Evolutionary conservation across 1,139 yeast species (phyloP), one percentile per base, ranked within the genome.

Genomic region (Yamadazyma friedrichii): DNA sequence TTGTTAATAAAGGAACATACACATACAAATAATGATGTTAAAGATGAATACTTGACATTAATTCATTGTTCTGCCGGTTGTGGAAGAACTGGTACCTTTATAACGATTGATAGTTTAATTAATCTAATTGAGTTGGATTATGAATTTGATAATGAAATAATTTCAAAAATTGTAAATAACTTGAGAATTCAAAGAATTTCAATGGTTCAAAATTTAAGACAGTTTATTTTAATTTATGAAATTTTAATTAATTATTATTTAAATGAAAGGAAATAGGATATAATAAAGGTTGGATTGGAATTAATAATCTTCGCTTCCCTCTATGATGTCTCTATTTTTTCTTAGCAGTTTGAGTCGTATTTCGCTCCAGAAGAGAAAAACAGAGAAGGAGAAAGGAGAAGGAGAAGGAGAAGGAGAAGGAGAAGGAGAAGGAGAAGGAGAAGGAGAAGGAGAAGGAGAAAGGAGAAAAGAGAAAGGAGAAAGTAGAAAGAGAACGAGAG

Each of bases 1-100:
- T 50, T 55, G 36, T 45, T 76, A 13, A 50, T 64, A 42, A 40
- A 55, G 11, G 13, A 9, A n/a, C 15, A 12, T 4, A 6, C 15
- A 12, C 13, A 11, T 13, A 11, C 15, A 22, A 37, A 44, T 4
- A 43, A 58, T 4, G 25, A 50, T 5, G 3, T 11, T 11, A 6
- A n/a, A n/a, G 13, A 11, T n/a, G 15, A 27, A n/a, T 58, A 54
- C 42, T 83, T 86, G 1, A 65, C 83, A 1, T 61, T 86, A 24
- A 87, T 87, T 9, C 96, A 88, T 59, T 88, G 96, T 59, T 82
- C 91, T 4, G 96, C 96, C 0, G 96, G 96, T 0, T 88, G 96
- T 62, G 96, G 96, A 2, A 76, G 96, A 50, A 88, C 96, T 0
- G 96, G 96, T 2, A 87, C 91, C 0, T 84, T 87, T 49, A 83